phyloP scores from a whole-genome alignment of 371 early-diverging fungal species.

The Cokeromyces recurvatus region DNA sequence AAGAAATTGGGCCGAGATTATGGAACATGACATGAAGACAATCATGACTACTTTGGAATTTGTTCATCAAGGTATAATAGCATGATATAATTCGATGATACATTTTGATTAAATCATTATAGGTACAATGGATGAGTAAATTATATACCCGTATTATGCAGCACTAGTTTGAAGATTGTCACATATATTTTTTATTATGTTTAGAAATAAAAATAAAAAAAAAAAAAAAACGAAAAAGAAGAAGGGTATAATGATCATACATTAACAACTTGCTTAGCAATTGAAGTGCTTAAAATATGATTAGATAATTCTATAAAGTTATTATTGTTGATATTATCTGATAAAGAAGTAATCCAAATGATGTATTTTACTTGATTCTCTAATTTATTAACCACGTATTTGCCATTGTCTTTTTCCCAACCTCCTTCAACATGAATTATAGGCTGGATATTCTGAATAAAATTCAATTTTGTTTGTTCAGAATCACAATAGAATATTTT shows the following conservation, averaged over 20 bases:
- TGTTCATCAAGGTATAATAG: conserved; percentile 31
- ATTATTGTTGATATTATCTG: conserved; percentile 17
- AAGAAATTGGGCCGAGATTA: conserved; percentile 72
- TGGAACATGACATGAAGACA: conserved; percentile 30
- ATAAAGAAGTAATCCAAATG: conserved; percentile 33
- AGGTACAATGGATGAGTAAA: too few relatives aligned
- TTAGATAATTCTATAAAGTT: conserved; percentile 34
- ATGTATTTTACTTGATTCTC: conserved; percentile 16
- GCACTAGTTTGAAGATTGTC: too few relatives aligned
- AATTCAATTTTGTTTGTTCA: conserved; percentile 37
- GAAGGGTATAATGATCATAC: too few relatives aligned
- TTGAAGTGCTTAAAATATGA: conserved; percentile 23
- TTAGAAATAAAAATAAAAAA: too few relatives aligned
- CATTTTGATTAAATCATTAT: too few relatives aligned
- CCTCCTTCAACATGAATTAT: conserved; percentile 44
- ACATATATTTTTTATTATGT: too few relatives aligned
- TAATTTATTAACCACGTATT: conserved; percentile 27
- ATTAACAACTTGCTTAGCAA: conserved; percentile 21
- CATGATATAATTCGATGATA: too few relatives aligned
- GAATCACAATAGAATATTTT: conserved; percentile 33
- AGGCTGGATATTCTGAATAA: conserved; percentile 36
- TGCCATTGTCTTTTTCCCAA: conserved; percentile 38
- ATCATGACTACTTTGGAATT: conserved; percentile 28
- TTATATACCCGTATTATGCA: too few relatives aligned
- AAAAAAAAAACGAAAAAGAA: too few relatives aligned